Evolutionary conservation across 129 eudicot genomes (phyloP).

Genomic region (Artemisia argyi): DNA sequence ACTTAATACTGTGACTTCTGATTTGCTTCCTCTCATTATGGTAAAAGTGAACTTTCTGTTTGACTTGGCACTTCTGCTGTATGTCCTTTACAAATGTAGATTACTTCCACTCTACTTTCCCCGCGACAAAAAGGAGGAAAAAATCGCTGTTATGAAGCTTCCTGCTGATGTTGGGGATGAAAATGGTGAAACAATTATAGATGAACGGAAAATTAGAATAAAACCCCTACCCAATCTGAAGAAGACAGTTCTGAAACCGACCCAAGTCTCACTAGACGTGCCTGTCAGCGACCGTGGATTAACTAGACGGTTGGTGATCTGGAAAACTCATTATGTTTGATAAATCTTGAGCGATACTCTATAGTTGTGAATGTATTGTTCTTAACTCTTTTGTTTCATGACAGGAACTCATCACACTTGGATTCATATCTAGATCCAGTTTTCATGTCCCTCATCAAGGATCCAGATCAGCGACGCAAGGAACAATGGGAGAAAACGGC

Average conservation of each 20-base stretch:
- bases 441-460: conserved; percentile 95
- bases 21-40: too few species aligned
- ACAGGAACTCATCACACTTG: conserved; percentile 85
- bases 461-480: conserved; percentile 85
- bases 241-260: conserved; percentile 52
- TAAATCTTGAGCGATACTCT: too few species aligned
- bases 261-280: conserved; percentile 59
- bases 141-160: conserved; percentile 76
- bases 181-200: conserved; percentile 94
- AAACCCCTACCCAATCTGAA: conserved; percentile 81
- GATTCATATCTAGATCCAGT: conserved; percentile 97
- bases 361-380: too few species aligned
- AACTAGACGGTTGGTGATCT: conserved; percentile 68
- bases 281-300: conserved; percentile 71
- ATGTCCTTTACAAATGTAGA: conserved; percentile 37
- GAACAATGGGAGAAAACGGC: conserved; percentile 98
- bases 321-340: neutral
- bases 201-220: conserved; percentile 95
- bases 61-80: neutral
- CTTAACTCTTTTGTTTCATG: neutral
- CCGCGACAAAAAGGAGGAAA: conserved; percentile 90
- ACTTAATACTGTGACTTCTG: too few species aligned
- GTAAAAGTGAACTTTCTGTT: too few species aligned
- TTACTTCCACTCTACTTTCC: conserved; percentile 98
- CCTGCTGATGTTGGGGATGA: conserved; percentile 99